These are phyloP conservation scores for Nitzschia sp. DNA, from an alignment of 108 stramenopile species.

Conservation along the genomic window DNA sequence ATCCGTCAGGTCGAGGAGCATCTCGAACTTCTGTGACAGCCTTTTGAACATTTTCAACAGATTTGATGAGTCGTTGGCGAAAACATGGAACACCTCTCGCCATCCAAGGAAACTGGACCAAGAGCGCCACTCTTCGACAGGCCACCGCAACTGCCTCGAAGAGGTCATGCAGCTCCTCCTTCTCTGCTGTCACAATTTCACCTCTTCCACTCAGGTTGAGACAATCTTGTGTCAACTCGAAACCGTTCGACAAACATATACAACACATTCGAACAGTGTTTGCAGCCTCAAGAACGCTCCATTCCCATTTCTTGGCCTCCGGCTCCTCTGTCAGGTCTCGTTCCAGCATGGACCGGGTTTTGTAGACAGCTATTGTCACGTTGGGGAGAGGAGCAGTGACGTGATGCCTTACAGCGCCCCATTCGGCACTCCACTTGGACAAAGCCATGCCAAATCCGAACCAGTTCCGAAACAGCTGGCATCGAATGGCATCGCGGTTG, in stretches of 20 bases:
- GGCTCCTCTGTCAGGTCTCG: constrained; percentile 7
- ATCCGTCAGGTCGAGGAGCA: background rate
- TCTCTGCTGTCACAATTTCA: background rate
- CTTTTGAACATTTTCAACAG: background rate
- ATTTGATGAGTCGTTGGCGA: background rate
- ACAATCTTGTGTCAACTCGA: background rate
- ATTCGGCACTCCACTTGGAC: background rate
- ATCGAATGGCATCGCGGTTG: constrained; percentile 8
- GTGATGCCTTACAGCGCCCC: background rate
- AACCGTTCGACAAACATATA: constrained; percentile 7
- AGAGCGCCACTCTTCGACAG: background rate
- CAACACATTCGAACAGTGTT: background rate
- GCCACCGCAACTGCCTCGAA: background rate
- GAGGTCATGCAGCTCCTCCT: background rate
- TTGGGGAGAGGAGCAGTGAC: constrained; percentile 1
- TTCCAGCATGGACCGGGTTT: background rate
- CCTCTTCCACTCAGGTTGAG: background rate
- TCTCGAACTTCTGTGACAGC: background rate
- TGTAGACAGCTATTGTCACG: background rate
- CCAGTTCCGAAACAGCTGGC: background rate
- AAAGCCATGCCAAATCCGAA: constrained; percentile 2
- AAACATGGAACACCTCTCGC: background rate
- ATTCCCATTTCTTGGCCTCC: constrained; percentile 1
- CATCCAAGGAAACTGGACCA: constrained; percentile 5
- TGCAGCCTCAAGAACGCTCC: background rate